A percentile compares a stretch with the other conserved stretches of the same genome.
These are phyloP conservation scores for Zangia roseola DNA, from an alignment of 768 basidiomycete genomes.

Conservation along the genomic window DNA sequence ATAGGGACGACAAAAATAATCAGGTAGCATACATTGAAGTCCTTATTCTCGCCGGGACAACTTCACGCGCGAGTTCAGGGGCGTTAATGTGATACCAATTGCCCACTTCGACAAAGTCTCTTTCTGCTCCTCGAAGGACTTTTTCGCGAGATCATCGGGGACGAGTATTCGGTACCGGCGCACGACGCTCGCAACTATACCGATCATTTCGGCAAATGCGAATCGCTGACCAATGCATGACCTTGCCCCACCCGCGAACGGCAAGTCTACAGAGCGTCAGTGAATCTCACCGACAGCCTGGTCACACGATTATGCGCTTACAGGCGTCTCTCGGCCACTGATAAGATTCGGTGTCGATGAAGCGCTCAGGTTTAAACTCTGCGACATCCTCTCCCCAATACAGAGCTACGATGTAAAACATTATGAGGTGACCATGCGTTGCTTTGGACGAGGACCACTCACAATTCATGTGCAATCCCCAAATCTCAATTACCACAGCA, in stretches of 20 bases:
- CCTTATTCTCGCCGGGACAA: constrained; percentile 17
- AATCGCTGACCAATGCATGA: constrained; percentile 52
- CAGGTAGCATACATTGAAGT: no score
- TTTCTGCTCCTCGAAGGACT: constrained; percentile 34
- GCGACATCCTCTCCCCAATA: constrained; percentile 48
- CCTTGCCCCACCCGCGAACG: constrained; percentile 46
- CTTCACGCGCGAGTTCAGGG: constrained; percentile 27
- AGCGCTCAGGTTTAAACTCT: constrained; percentile 49
- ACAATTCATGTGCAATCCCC: constrained; percentile 48
- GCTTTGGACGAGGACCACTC: constrained; percentile 9
- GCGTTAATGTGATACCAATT: constrained; percentile 36
- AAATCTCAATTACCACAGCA: constrained; percentile 39
- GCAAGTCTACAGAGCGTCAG: constrained; percentile 30
- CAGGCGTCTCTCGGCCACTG: constrained; percentile 53
- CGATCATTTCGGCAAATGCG: constrained; percentile 40
- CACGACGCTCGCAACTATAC: constrained; percentile 43
- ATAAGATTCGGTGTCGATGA: constrained; percentile 48
- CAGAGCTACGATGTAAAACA: constrained; percentile 31
- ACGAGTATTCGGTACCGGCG: constrained; percentile 41
- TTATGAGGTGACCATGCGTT: not conserved
- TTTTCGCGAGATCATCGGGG: constrained; percentile 34
- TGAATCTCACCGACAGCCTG: not conserved
- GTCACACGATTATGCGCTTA: constrained; percentile 17
- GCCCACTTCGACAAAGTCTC: constrained; percentile 36
- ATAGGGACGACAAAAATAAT: no score